Conservation (phyloP, 2,329 filamentous ascomycete species). For the Cercospora zeae-maydis region DNA sequence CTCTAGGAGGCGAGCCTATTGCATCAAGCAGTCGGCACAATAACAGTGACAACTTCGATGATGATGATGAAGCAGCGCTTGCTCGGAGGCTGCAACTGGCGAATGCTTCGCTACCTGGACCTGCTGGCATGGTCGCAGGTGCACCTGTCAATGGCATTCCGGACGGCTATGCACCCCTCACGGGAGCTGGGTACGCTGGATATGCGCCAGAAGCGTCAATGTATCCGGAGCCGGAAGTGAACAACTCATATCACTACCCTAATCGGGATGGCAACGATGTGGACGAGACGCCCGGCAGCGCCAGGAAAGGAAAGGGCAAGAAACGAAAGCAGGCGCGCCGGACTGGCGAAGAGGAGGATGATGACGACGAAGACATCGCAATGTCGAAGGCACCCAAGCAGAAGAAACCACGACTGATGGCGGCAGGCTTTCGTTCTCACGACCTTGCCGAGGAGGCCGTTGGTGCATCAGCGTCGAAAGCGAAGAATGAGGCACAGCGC, state of each 20-base stretch:
- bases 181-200: conserved; percentile 29
- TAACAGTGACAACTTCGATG: conserved; percentile 22
- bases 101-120: conserved; percentile 30
- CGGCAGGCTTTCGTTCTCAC: conserved; percentile 32
- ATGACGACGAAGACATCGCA: conserved; percentile 36
- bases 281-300: conserved; percentile 19
- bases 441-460: conserved; percentile 31
- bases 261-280: conserved; percentile 30
- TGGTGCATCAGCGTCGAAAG: conserved; percentile 25
- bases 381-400: conserved; percentile 36
- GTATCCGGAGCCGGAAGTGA: conserved; percentile 31
- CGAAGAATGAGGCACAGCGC: conserved; percentile 45
- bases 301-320: conserved; percentile 16
- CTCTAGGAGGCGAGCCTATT: conserved; percentile 26
- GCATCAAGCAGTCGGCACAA: conserved; percentile 12
- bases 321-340: conserved; percentile 25
- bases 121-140: conserved; percentile 32
- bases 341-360: conserved; percentile 28
- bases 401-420: conserved; percentile 36
- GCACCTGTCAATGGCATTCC: conserved; percentile 24
- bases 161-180: conserved; percentile 35
- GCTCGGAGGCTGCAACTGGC: conserved; percentile 32
- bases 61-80: conserved; percentile 32
- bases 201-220: conserved; percentile 32
- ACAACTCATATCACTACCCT: conserved; percentile 30